Base-by-base conservation (phyloP, 139 green algal species). In the Deuterostichococcus epilithicus region DNA sequence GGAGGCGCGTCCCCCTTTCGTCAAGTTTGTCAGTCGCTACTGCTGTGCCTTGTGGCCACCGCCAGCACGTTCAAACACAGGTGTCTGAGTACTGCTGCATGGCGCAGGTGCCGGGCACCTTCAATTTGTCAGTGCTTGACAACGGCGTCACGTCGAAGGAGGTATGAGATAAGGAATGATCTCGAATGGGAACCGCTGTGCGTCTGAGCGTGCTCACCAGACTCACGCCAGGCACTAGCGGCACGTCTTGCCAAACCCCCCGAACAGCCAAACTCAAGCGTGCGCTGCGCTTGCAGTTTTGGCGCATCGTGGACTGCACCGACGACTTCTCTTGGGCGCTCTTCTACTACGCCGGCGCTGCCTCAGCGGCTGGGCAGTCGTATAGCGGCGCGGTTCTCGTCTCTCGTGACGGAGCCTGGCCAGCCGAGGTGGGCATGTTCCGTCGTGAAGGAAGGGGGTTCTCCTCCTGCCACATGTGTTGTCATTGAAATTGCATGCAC, bases 131-230 rank as follows among this genome's bases (percentile, higher is more conserved):
- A 6, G 90, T 96, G 52, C 82, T 97, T 33, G 95, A 99, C 87
- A 99, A 99, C 75, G 95, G 95, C 25, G 93, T 97, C 34, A 95
- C 87, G 25, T 90, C 77, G 52, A 87, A 86, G 25, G 90, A 95
- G 88, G 91, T 87, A 68, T 94, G 90, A n/a, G n/a, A n/a, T 39
- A 33, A 45, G 28, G 63, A 23, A n/a, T 20, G 13, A 70, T 13
- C 30, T 10, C 13, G 26, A 13, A 32, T 23, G 20, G 66, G 5
- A 34, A 44, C 30, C 28, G 23, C 63, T 32, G 13, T 13, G 13
- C 28, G 26, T 70, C 20, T 70, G 63, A 70, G 20, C 13, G 23
- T 23, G 23, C 23, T 36, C 26, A 30, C 13, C 30, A 37, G 67
- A 39, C 22, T 65, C n/a, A n/a, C n/a, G n/a, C n/a, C n/a, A n/a